Base-by-base conservation (phyloP, 208 protist genomes). In the Trypanosoma rangeli region DNA sequence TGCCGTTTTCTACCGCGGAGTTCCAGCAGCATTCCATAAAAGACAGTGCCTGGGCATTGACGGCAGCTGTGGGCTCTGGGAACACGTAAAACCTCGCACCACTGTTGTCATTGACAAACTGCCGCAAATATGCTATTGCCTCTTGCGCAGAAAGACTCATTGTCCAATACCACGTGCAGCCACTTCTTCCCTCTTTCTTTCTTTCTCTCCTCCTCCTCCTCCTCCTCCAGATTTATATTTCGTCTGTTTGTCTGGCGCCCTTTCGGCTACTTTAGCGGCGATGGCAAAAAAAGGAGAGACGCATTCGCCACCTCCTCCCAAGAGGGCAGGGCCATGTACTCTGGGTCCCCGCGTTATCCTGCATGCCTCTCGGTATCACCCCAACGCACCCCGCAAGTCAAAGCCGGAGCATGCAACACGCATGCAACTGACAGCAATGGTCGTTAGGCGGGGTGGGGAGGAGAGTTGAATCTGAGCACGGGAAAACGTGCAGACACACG, bases 11-110 rank as follows among this genome's bases (percentile, higher is more conserved):
- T 15, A 70, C 15, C 22, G 54, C 53, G n/a, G 58, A 55, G 42
- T 55, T 46, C 67, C 67, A 72, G 49, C 67, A 72, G 46, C 33
- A 24, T 37, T 73, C 59, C 68, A 73, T 61, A 24, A 73, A 67
- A 10, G 44, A 54, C 0, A 60, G 15, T 22, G 28, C 59, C 48
- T 66, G 33, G 1, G 22, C 39, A 24, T 44, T 33, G 18, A 10
- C 33, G 26, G 49, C 1, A 8, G 58, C 3, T 20, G 35, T 60
- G 18, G 39, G 22, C 39, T 58, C 33, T 22, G 68, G 49, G 61
- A 66, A 26, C 31, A 73, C 37, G 35, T 67, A 55, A 53, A 73
- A 73, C 26, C 60, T 58, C 54, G 18, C 35, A 13, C 15, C 13
- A 16, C 50, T 52, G 15, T 20, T 9, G 16, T 61, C 58, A 24